Evolutionary conservation across 2,329 filamentous ascomycete genomes (phyloP).

Genomic region (Dendrostoma leiphaemia): DNA sequence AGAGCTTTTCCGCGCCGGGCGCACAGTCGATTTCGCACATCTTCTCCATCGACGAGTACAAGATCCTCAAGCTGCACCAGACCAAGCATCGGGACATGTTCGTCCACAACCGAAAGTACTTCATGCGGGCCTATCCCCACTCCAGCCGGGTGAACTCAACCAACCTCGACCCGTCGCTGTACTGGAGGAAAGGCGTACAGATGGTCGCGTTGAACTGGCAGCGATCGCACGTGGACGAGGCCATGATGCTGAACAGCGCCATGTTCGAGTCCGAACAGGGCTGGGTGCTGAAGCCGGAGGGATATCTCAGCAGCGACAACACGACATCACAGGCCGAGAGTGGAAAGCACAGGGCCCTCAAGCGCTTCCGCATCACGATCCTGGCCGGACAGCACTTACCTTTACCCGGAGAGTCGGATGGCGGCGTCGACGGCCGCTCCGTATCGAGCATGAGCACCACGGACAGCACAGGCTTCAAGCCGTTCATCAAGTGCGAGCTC

Average conservation of each 20-base stretch:
- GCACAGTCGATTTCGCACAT: conserved; percentile 65
- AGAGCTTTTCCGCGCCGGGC: conserved; percentile 64
- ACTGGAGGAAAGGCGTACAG: conserved; percentile 92
- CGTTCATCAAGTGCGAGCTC: conserved; percentile 75
- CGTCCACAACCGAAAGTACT: conserved; percentile 79
- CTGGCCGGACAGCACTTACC: conserved; percentile 75
- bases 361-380: conserved; percentile 66
- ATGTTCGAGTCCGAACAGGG: conserved; percentile 90
- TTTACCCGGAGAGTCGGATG: conserved; percentile 43
- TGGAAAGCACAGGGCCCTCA: conserved; percentile 50
- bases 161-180: conserved; percentile 90
- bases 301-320: conserved; percentile 58
- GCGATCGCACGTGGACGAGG: conserved; percentile 70
- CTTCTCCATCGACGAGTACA: conserved; percentile 85
- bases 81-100: conserved; percentile 75
- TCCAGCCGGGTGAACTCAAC: conserved; percentile 76
- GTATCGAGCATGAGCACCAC: conserved; percentile 42
- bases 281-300: conserved; percentile 81
- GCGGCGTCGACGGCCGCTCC: conserved; percentile 23
- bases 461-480: conserved; percentile 56
- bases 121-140: conserved; percentile 91
- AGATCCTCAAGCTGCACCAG: conserved; percentile 57
- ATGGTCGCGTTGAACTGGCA: conserved; percentile 99
- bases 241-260: conserved; percentile 94
- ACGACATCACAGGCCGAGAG: conserved; percentile 42